phyloP scores from a whole-genome alignment of 305 asterid species.

The Fraxinus velutina region DNA sequence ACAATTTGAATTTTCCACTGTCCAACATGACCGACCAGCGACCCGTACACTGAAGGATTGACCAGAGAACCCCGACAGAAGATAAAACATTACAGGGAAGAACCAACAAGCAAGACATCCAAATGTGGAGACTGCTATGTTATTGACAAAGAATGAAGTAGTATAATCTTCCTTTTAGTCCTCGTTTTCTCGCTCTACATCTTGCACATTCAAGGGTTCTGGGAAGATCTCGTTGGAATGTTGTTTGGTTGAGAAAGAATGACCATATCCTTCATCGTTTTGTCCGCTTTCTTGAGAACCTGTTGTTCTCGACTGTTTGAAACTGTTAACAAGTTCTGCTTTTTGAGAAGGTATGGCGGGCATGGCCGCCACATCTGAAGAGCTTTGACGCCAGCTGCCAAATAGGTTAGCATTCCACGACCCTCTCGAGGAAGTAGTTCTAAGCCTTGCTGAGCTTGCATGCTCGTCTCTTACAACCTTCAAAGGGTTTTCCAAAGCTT shows the following conservation, averaged over 20 bases:
- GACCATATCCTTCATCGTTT: slow-evolving; percentile 42
- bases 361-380: slow-evolving; percentile 48
- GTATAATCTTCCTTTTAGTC: slow-evolving; percentile 28
- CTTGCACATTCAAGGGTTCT: slow-evolving; percentile 46
- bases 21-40: not conserved
- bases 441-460: slow-evolving; percentile 64
- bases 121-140: slow-evolving; percentile 23
- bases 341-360: slow-evolving; percentile 32
- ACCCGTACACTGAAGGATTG: not conserved
- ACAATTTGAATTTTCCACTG: slow-evolving; percentile 11
- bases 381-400: slow-evolving; percentile 87
- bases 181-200: slow-evolving; percentile 27
- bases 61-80: slow-evolving; percentile 7
- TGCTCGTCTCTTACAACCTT: slow-evolving; percentile 83
- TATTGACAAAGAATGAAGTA: slow-evolving; percentile 44
- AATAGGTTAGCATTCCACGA: slow-evolving; percentile 77
- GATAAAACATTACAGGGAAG: slow-evolving; percentile 34
- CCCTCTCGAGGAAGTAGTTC: slow-evolving; percentile 65
- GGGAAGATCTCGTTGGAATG: slow-evolving; percentile 68
- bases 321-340: slow-evolving; percentile 55
- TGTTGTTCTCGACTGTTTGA: slow-evolving; percentile 54
- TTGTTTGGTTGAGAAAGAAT: slow-evolving; percentile 58
- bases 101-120: slow-evolving; percentile 25
- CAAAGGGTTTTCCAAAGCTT: slow-evolving; percentile 82
- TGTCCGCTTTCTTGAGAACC: slow-evolving; percentile 71